These are phyloP conservation scores for Laburnicola sp. DNA, from an alignment of 2,329 filamentous ascomycete species.

Conservation along the genomic window DNA sequence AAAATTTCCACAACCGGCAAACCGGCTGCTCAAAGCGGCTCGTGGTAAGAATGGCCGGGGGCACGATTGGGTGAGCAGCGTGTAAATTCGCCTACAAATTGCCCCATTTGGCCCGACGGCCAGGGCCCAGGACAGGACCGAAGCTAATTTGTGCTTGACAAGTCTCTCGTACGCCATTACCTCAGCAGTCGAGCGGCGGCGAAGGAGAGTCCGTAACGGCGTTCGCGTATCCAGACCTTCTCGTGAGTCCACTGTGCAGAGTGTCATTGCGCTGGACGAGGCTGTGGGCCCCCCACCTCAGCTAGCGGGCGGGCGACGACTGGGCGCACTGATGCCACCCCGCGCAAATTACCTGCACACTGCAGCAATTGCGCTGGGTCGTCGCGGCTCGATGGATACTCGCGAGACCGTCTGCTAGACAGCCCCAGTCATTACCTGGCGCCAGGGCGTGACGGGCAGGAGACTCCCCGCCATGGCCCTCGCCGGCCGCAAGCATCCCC, in stretches of 20 bases:
- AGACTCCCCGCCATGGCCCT: slow-evolving; percentile 2
- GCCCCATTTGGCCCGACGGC: slow-evolving; percentile 14
- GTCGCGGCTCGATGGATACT: background rate
- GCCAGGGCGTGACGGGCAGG: slow-evolving; percentile 3
- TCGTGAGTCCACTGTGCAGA: slow-evolving; percentile 14
- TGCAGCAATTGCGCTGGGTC: background rate
- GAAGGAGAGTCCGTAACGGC: slow-evolving; percentile 13
- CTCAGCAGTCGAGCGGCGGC: slow-evolving; percentile 14
- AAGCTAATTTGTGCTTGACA: slow-evolving; percentile 15
- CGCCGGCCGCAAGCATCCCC: background rate
- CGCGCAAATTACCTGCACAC: background rate
- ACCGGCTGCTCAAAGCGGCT: background rate
- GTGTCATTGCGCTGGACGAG: slow-evolving; percentile 6
- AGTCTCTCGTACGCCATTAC: slow-evolving; percentile 1
- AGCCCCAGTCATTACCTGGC: background rate
- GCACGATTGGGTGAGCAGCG: slow-evolving; percentile 1
- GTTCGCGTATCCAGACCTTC: slow-evolving; percentile 1
- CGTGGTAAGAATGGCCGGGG: background rate
- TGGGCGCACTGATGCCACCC: background rate
- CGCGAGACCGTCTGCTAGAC: background rate
- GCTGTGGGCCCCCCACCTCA: slow-evolving; percentile 10
- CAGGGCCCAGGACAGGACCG: slow-evolving; percentile 3
- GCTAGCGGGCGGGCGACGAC: slow-evolving; percentile 5
- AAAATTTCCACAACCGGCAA: slow-evolving; percentile 14
- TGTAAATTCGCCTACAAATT: slow-evolving; percentile 13